A percentile compares a stretch with the other conserved stretches of the same genome.
Conservation (phyloP, 225 moss, liverwort and hornwort genomes). For the Asterella californica region DNA sequence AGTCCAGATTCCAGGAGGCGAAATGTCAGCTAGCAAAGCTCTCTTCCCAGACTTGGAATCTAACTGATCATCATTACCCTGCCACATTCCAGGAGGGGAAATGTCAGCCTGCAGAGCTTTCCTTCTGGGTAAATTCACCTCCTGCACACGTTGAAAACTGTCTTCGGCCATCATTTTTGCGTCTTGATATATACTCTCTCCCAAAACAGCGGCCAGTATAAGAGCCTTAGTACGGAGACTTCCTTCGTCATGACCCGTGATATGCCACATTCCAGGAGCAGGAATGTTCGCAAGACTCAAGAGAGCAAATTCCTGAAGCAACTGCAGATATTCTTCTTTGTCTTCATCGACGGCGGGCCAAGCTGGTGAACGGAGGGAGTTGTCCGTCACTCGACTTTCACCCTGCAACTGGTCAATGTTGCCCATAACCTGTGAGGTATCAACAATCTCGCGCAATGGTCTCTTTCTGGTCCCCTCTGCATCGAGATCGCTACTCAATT, state of each 20-base stretch:
- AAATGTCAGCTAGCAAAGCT: constrained; percentile 11
- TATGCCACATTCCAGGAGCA: constrained; percentile 17
- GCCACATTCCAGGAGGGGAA: constrained; percentile 13
- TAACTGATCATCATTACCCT: background rate
- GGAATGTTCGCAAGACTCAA: background rate
- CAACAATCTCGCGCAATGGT: background rate
- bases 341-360: background rate
- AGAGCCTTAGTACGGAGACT: background rate
- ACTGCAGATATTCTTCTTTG: background rate
- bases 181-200: background rate
- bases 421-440: background rate
- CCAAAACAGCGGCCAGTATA: background rate
- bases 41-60: background rate
- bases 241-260: constrained; percentile 1
- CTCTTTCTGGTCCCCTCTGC: background rate
- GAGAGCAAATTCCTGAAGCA: background rate
- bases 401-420: background rate
- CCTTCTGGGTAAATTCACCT: background rate
- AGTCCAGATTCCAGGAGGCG: constrained; percentile 4
- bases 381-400: background rate
- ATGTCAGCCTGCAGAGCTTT: constrained; percentile 6
- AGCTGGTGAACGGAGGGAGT: background rate
- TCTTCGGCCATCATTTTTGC: background rate
- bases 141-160: background rate
- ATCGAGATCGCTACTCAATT: background rate